Percentiles rank a stretch among this genome's conserved stretches.
These are phyloP conservation scores for Globisporangium abappressorium DNA, from an alignment of 352 stramenopile genomes.

Conservation along the genomic window DNA sequence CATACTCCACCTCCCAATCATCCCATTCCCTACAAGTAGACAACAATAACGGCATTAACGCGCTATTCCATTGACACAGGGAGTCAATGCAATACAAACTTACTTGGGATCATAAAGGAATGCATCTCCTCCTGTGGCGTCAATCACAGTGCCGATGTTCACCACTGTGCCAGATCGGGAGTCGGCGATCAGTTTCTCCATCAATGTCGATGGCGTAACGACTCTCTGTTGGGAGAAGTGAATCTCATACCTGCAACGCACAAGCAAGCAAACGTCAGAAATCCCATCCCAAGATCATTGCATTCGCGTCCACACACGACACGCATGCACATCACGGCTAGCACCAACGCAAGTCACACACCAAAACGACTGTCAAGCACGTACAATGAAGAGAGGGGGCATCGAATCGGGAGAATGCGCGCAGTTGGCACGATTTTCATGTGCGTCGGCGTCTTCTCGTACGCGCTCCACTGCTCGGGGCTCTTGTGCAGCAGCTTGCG, in stretches of 20 bases:
- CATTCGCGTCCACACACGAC: neutral
- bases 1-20: conserved; percentile 84
- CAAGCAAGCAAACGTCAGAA: neutral
- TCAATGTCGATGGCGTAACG: conserved; percentile 66
- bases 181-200: conserved; percentile 79
- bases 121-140: conserved; percentile 62
- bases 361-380: conserved; percentile 10
- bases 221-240: conserved; percentile 60
- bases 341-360: conserved; percentile 3
- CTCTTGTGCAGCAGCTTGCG: conserved; percentile 75
- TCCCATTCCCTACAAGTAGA: conserved; percentile 68
- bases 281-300: neutral
- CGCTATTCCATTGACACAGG: neutral
- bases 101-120: conserved; percentile 81
- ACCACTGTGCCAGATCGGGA: conserved; percentile 54
- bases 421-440: conserved; percentile 45
- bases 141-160: conserved; percentile 76
- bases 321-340: conserved; percentile 1
- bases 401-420: conserved; percentile 73
- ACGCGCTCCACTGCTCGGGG: conserved; percentile 57
- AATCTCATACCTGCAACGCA: conserved; percentile 71
- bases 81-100: conserved; percentile 4
- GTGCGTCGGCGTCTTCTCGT: conserved; percentile 55
- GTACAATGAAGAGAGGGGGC: conserved; percentile 77
- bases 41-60: neutral